Evolutionary conservation across 768 basidiomycete genomes (phyloP), one percentile per base, ranked within the genome.

Genomic region (Mycena metata): DNA sequence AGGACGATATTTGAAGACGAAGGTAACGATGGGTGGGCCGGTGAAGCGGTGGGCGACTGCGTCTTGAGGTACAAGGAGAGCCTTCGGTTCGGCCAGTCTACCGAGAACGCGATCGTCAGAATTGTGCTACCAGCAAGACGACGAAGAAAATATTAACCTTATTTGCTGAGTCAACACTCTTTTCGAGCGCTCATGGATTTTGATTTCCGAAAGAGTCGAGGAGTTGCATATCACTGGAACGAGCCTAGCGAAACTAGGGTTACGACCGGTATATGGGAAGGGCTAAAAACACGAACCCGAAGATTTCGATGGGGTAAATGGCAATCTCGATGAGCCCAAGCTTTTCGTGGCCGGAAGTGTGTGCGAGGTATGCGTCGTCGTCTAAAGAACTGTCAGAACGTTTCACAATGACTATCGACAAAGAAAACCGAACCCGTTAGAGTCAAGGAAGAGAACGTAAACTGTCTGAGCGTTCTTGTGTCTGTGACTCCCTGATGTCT

Each of bases 1-100:
- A 17, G 64, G 59, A 41, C 69, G 69, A 47, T 70, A 70, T 57
- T 23, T 55, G 54, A 70, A 70, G 55, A 21, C 23, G 19, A 70
- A 70, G 9, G 51, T 66, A 21, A 70, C 64, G n/a, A 66, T n/a
- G 9, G 58, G 41, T 23, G 64, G 54, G 23, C 69, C 59, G 11
- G 57, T 42, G 26, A 65, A 36, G 24, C 69, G 54, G 50, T 49
- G 46, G 16, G 64, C 21, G 36, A 66, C 23, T 13, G 68, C 39
- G 33, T 7, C 19, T n/a, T 65, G 52, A 19, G 54, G 35, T 7
- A n/a, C 43, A 10, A 42, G 5, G 24, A 64, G 58, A 16, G 24
- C 5, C 58, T 52, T 55, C 3, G 59, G 64, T 51, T 62, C 64
- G 0, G 45, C 64, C 2, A 70, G 64, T 54, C 69, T 70, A 39